Conservation (phyloP, 352 stramenopile species). For the Phytophthora multivora region DNA sequence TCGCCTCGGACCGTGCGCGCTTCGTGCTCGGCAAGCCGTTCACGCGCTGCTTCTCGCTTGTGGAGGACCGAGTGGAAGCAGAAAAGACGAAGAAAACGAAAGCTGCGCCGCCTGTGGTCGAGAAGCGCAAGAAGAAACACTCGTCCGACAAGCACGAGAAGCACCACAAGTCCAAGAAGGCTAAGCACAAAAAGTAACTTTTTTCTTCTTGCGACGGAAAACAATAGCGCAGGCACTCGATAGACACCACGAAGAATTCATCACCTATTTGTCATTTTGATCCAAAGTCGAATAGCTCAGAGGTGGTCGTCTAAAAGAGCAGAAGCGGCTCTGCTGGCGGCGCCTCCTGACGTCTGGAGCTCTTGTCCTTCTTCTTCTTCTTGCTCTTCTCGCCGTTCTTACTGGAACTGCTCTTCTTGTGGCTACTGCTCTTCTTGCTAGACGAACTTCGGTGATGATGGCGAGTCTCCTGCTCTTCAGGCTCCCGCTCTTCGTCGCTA, state of each 20-base stretch:
- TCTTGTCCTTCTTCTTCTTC: constrained; percentile 49
- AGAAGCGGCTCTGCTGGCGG: constrained; percentile 61
- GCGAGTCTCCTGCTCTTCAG: constrained; percentile 27
- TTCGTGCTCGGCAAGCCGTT: constrained; percentile 80
- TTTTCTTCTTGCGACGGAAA: constrained; percentile 12
- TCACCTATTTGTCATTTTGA: constrained; percentile 45
- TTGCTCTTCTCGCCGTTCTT: constrained; percentile 45
- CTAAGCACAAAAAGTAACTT: constrained; percentile 51
- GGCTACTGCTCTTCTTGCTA: constrained; percentile 49
- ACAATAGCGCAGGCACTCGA: constrained; percentile 43
- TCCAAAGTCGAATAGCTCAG: constrained; percentile 20
- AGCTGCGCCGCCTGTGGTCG: constrained; percentile 8
- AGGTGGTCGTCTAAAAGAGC: constrained; percentile 72
- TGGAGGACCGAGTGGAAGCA: constrained; percentile 48
- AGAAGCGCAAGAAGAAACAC: constrained; percentile 45
- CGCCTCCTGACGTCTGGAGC: constrained; percentile 55
- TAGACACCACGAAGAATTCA: constrained; percentile 38
- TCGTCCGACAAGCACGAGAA: constrained; percentile 38
- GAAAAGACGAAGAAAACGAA: constrained; percentile 15
- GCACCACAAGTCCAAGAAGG: constrained; percentile 62
- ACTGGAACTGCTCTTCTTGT: constrained; percentile 55
- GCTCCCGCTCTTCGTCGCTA: constrained; percentile 43
- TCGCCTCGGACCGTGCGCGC: constrained; percentile 55
- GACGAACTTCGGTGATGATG: constrained; percentile 34
- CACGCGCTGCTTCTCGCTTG: constrained; percentile 71